Evolutionary conservation across 345 rosid genomes (phyloP).

Genomic region (Eucalyptus tenuipes): DNA sequence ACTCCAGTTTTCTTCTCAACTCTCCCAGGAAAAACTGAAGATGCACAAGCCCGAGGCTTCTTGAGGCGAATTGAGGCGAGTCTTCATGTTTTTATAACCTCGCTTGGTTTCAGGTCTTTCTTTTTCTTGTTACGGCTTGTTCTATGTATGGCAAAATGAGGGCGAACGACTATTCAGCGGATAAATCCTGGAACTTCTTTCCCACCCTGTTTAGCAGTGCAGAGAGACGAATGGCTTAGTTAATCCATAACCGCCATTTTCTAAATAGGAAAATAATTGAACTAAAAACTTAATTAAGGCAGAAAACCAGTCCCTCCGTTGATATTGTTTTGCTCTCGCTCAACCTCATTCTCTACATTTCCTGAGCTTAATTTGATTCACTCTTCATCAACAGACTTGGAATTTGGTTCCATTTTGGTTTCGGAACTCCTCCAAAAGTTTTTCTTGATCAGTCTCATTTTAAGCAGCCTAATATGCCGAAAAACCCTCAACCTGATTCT

Average conservation of each 20-base stretch:
- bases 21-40: not conserved
- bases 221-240: not conserved
- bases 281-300: not conserved
- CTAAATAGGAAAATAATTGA: not conserved
- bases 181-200: not conserved
- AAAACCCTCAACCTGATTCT: not conserved
- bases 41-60: not conserved
- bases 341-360: not conserved
- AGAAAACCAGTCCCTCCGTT: not conserved
- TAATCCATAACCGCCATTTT: not conserved
- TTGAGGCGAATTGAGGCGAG: not conserved
- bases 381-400: not conserved
- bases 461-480: not conserved
- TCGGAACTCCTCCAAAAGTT: not conserved
- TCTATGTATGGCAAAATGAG: not conserved
- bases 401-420: not conserved
- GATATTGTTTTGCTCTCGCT: not conserved
- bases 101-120: not conserved
- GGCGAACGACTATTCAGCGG: not conserved
- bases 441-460: not conserved
- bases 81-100: not conserved
- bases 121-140: not conserved
- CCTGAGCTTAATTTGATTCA: not conserved
- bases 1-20: not conserved
- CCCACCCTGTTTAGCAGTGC: not conserved